phyloP scores from a whole-genome alignment of 768 basidiomycete genomes.

The Amanita thiersii region DNA sequence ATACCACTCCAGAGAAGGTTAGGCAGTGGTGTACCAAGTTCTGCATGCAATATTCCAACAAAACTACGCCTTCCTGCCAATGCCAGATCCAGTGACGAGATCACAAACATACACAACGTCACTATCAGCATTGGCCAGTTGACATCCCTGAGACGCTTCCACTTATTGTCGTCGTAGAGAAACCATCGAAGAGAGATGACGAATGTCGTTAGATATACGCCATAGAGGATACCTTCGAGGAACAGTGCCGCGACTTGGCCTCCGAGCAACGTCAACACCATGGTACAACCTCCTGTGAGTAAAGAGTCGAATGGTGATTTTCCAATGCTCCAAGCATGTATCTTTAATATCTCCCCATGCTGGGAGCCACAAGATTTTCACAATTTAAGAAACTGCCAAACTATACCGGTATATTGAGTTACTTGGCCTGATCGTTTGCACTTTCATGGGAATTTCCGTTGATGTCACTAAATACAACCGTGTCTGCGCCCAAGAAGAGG shows the following conservation, averaged over 20 bases:
- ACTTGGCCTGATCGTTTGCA: too few species aligned
- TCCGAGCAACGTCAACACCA: conserved; percentile 4
- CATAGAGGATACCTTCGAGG: conserved; percentile 14
- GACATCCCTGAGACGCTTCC: conserved; percentile 5
- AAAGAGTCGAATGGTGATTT: too few species aligned
- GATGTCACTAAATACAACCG: too few species aligned
- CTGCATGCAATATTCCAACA: conserved; percentile 5
- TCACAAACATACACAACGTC: conserved; percentile 9
- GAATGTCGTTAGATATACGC: conserved; percentile 15
- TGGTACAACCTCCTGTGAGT: neutral
- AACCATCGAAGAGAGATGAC: conserved; percentile 9
- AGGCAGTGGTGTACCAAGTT: neutral
- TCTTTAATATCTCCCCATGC: too few species aligned
- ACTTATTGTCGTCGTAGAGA: conserved; percentile 4
- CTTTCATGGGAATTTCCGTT: too few species aligned
- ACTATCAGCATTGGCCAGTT: conserved; percentile 10
- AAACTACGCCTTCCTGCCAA: conserved; percentile 12
- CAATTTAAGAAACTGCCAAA: too few species aligned
- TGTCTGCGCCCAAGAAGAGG: too few species aligned
- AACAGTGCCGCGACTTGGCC: conserved; percentile 12
- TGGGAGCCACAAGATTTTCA: too few species aligned
- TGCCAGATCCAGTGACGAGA: conserved; percentile 10
- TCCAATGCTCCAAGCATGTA: too few species aligned
- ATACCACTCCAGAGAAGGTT: conserved; percentile 11
- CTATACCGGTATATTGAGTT: too few species aligned